Evolutionary conservation across 495 filamentous ascomycete genomes (phyloP), one percentile per base, ranked within the genome.

Genomic region (Clavariopsis aquatica): DNA sequence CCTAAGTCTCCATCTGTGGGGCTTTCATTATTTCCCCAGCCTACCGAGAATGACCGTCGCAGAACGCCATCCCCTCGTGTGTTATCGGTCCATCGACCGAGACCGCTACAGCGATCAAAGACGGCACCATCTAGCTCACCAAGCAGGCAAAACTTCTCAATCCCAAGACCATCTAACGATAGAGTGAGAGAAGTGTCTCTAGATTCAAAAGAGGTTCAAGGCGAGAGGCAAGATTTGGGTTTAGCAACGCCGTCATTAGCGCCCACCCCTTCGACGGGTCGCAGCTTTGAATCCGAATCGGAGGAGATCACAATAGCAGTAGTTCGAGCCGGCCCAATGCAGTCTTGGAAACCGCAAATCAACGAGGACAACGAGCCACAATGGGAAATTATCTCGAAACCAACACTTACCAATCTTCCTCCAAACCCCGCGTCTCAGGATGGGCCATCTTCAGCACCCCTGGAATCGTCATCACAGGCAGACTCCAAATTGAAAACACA

Each of bases 1-100:
- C 62, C 56, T 19, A 64, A 62, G 31, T 85, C 85, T 27, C 84
- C 87, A 1, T 79, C 78, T 12, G 85, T 90, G 57, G 81, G 81
- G 2, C 73, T 89, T n/a, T 91, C 90, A 62, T 86, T 88, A 17
- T 72, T 79, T 12, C 80, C 80, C 9, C 80, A 76, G 24, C 52
- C 52, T 4, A 26, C 61, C 13, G 52, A 52, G 1, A 38, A 28
- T 26, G 45, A 36, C 26, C 24, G n/a, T 41, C 19, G 29, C 13
- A 63, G 51, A 47, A 78, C 79, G 20, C 76, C 78, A 2, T 76
- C 80, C 6, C 6, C 78, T 76, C 53, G 79, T 76, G 41, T 64
- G 68, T 15, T 78, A 1, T 60, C 52, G 10, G 38, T 73, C 34
- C 75, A 69, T 28, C 78, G 79, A 5, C 76, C 79, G 1, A 75